phyloP scores from a whole-genome alignment of 768 basidiomycete species.

The Pulveroboletus sp. region DNA sequence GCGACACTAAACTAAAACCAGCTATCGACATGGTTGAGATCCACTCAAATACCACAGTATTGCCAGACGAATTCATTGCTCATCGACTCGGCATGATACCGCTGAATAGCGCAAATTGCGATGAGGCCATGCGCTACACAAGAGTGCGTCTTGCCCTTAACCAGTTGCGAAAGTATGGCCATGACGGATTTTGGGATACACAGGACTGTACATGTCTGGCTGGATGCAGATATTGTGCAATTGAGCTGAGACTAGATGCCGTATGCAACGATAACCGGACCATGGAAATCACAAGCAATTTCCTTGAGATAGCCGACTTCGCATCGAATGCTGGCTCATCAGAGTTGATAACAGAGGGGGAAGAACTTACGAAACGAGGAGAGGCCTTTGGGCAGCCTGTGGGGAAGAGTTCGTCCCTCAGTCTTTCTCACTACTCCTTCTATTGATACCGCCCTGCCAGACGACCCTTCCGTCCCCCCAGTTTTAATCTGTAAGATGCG shows the following conservation, averaged over 20 bases:
- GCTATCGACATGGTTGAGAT: conserved; percentile 98
- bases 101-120: conserved; percentile 80
- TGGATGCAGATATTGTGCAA: conserved; percentile 82
- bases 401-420: conserved; percentile 61
- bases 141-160: conserved; percentile 44
- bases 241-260: conserved; percentile 76
- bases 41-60: conserved; percentile 82
- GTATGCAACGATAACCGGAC: conserved; percentile 67
- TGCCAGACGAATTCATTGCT: conserved; percentile 96
- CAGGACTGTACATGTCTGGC: conserved; percentile 91
- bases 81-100: conserved; percentile 96
- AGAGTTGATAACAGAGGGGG: conserved; percentile 42
- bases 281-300: conserved; percentile 83
- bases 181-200: conserved; percentile 3
- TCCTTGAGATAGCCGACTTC: conserved; percentile 61
- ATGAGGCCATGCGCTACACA: conserved; percentile 80
- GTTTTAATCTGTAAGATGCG: conserved; percentile 89
- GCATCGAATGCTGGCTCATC: conserved; percentile 37
- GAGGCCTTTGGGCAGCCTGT: conserved; percentile 78
- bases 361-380: conserved; percentile 70
- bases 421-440: conserved; percentile 1
- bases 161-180: not conserved
- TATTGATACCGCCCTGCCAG: conserved; percentile 33
- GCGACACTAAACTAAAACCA: conserved; percentile 30
- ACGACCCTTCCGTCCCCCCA: conserved; percentile 57